These are phyloP conservation scores for Fusarium foetens DNA, from an alignment of 2,329 filamentous ascomycete species.

Conservation along the genomic window DNA sequence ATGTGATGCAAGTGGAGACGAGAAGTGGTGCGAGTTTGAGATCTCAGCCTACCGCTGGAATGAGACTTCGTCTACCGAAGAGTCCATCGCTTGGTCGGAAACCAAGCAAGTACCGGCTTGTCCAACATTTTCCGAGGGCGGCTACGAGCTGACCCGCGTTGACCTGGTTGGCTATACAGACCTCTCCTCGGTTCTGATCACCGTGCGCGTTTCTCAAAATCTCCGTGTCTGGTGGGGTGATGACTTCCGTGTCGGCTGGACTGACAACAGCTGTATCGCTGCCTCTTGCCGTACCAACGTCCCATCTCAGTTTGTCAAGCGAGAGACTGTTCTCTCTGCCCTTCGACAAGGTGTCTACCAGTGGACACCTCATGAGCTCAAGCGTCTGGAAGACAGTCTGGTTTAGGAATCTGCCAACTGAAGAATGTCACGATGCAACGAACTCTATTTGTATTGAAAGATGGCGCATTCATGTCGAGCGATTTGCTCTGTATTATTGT, in stretches of 20 bases:
- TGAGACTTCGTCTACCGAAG: constrained; percentile 46
- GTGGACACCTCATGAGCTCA: constrained; percentile 48
- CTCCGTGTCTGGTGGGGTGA: constrained; percentile 56
- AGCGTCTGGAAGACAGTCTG: constrained; percentile 48
- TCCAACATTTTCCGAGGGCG: constrained; percentile 47
- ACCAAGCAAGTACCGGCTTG: constrained; percentile 53
- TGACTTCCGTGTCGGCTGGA: constrained; percentile 55
- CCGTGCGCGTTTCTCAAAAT: constrained; percentile 51
- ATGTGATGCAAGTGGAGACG: constrained; percentile 50
- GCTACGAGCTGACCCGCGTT: constrained; percentile 50
- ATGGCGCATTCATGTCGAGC: constrained; percentile 42
- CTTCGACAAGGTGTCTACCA: constrained; percentile 49
- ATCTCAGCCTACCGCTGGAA: constrained; percentile 55
- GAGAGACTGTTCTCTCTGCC: constrained; percentile 47
- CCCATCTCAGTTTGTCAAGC: constrained; percentile 45
- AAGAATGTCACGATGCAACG: constrained; percentile 29
- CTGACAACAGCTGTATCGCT: constrained; percentile 54
- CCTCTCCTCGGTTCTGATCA: constrained; percentile 53
- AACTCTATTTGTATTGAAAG: constrained; percentile 20
- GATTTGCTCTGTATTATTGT: constrained; percentile 47
- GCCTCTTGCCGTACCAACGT: constrained; percentile 48
- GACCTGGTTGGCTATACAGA: constrained; percentile 52
- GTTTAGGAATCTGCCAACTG: constrained; percentile 46
- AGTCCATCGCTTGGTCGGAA: constrained; percentile 54
- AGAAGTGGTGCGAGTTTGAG: constrained; percentile 55